Base-by-base conservation (phyloP, 129 eudicot genomes). In the Centrapalus pauciflorus region DNA sequence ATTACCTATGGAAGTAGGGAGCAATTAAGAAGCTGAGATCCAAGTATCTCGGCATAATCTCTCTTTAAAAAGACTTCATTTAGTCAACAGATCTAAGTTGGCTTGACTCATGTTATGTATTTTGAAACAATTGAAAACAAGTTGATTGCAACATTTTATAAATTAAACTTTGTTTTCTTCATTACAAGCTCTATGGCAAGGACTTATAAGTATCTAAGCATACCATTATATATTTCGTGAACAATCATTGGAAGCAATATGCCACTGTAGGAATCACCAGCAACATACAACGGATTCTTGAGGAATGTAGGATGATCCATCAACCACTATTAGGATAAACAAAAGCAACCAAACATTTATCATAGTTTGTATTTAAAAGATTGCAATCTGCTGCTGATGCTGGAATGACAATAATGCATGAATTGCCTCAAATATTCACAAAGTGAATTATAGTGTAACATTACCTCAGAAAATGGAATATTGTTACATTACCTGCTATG, bases 251-350 rank as follows among this genome's bases (percentile, higher is more conserved):
- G 74, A 40, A 55, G 0, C 35, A 26, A 2, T 37, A 55, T 55
- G 50, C 74, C 74, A 6, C 17, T 29, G 40, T 69, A 55, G 7
- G 74, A 69, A 55, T 37, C 55, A 35, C 55, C 74, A 26, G 29
- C 55, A 20, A 69, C 35, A 29, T 69, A 69, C 12, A 69, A 69
- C 1, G 74, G 74, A 55, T 55, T 69, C 40, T 25, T 41, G 20
- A 69, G 41, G 38, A 69, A 69, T 30, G 24, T 55, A 28, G 74
- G 74, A 55, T 69, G 74, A 26, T 55, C 55, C 12, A 37, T 5
- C 16, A 69, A 65, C 74, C 74, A 69, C 74, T 69, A 26, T 28
- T 14, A 35, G 3, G 33, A 33, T 34, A 68, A 25, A 52, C 23
- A 34, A 20, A n/a, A 45, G 1, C 25, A 24, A 52, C 10, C 17